phyloP scores from a whole-genome alignment of 345 rosid species.

The Heritiera fomes region DNA sequence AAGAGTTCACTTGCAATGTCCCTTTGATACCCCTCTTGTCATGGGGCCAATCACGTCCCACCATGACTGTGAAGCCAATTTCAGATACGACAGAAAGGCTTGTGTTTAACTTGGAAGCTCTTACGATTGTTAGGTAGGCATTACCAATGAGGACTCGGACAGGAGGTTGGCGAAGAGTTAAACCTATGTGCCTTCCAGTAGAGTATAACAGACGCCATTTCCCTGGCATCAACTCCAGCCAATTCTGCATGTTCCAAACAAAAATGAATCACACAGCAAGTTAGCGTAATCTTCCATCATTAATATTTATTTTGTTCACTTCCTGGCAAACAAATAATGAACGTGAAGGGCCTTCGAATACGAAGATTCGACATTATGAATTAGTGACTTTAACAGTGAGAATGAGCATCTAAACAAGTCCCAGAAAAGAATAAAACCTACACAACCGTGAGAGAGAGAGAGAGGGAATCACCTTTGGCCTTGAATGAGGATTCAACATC shows the following conservation, averaged over 20 bases:
- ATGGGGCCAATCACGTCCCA: conserved; percentile 72
- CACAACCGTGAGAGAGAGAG: too few relatives aligned
- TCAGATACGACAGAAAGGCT: conserved; percentile 54
- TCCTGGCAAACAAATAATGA: neutral
- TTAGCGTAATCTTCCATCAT: neutral
- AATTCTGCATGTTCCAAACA: conserved; percentile 46
- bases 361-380: neutral
- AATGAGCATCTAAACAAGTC: neutral
- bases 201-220: conserved; percentile 87
- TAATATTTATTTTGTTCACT: neutral
- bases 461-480: conserved; percentile 55
- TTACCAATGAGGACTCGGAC: conserved; percentile 70
- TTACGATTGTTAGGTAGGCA: conserved; percentile 51
- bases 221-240: conserved; percentile 85
- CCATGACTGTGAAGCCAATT: conserved; percentile 60
- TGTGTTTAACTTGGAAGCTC: conserved; percentile 40
- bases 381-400: neutral
- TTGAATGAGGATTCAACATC: conserved; percentile 87
- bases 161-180: conserved; percentile 86
- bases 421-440: neutral
- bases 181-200: conserved; percentile 85
- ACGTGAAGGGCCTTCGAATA: neutral
- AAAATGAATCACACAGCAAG: conserved; percentile 12
- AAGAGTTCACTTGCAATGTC: conserved; percentile 55
- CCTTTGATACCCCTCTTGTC: conserved; percentile 65